Evolutionary conservation across 768 basidiomycete species (phyloP), one percentile per base, ranked within the genome.

Genomic region (Candolleomyces eurysporus): DNA sequence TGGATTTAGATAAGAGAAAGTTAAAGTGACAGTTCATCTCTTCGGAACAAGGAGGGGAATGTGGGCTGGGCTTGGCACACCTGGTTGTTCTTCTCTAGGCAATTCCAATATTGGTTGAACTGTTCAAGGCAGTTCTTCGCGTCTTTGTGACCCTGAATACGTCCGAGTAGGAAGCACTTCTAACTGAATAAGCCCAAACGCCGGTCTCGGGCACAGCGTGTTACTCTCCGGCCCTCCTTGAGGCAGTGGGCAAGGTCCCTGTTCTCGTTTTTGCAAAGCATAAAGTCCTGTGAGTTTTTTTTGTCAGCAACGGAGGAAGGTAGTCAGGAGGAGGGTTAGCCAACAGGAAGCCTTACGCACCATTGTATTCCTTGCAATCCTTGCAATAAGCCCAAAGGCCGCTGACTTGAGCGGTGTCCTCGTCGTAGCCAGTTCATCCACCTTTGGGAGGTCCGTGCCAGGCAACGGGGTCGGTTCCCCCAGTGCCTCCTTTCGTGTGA

Each of bases 281-380:
- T 96, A 57, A 78, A 76, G 66, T 76, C 77, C 72, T 76, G 76
- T 77, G 21, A 9, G 11, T 21, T 39, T 46, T 22, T n/a, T 56
- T 19, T 31, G 49, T 26, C 57, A 22, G 50, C 53, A 57, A 3
- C n/a, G 45, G 31, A 11, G 4, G n/a, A 42, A 31, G 32, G 21
- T 14, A 54, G 39, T 53, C 11, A 60, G 40, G 30, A 13, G 32
- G 42, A n/a, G 13, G n/a, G n/a, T n/a, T n/a, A n/a, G n/a, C n/a
- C n/a, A n/a, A n/a, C n/a, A n/a, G n/a, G n/a, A n/a, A n/a, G 32
- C 32, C 48, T 21, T 16, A 77, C 90, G 57, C 63, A 98, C 96
- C 96, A 78, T 96, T 98, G 78, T 87, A 96, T 60, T 94, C 92
- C 76, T 94, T 94, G n/a, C n/a, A n/a, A n/a, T n/a, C n/a, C n/a